Base-by-base conservation (phyloP, 2,329 filamentous ascomycete species). In the Clarireedia hainanense region DNA sequence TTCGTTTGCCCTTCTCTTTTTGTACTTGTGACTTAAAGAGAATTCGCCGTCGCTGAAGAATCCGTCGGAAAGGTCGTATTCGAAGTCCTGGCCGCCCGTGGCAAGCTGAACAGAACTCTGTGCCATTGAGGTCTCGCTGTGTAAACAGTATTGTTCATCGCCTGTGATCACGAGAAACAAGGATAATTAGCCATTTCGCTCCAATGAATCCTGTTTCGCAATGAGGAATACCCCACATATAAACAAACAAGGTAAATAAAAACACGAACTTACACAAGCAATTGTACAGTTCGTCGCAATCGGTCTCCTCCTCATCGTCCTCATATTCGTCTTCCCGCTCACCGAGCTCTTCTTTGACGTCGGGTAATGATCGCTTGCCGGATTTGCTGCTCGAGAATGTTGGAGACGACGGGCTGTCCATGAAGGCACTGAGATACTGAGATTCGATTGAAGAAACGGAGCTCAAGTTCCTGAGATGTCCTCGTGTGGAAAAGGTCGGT, bases 271-370 rank as follows among this genome's bases (percentile, higher is more conserved):
- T 83, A 91, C 89, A 90, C 66, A 89, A 79, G 71, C 88, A 92
- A 65, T 84, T 77, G 65, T 84, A 83, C 43, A 84, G 73, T 47
- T 75, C 73, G 50, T 77, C 72, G 47, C 73, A 72, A 45, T 56
- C 48, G 6, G 14, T 26, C 23, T 49, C 9, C 39, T 54, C 52
- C 6, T 36, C 46, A 4, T 54, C 26, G 7, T 46, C 47, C 45
- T 78, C 73, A 57, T 78, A 72, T 50, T 76, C 75, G 52, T 79
- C 77, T 23, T 87, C 87, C 53, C 79, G 80, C 69, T 91, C 87
- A 43, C 84, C 73, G 2, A 87, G 84, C 66, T 95, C 91, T 70
- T 96, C 91, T 66, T 91, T 81, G 20, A 96, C 87, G 65, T 94
- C 88, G 15, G 89, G 87, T 59, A 96, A 76, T 52, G 78, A 79